Conservation (phyloP, 805 yeast genomes). For the Candida glaebosa region DNA sequence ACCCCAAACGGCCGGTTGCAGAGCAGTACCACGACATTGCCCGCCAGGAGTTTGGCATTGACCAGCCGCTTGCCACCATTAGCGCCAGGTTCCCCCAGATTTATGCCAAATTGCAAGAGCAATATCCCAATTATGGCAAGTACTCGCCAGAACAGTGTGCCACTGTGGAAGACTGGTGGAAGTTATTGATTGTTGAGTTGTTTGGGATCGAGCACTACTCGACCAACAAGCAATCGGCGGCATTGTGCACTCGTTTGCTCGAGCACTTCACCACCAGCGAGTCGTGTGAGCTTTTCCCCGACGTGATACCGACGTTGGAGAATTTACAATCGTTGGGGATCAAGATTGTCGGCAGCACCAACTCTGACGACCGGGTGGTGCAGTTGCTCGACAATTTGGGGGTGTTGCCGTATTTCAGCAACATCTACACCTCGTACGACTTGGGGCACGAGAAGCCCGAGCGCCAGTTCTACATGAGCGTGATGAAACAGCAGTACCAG, state of each 20-base stretch:
- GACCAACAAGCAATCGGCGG: conserved; percentile 19
- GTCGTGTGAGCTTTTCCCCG: conserved; percentile 54
- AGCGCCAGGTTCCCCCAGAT: conserved; percentile 23
- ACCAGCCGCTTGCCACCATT: conserved; percentile 22
- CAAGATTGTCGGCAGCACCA: conserved; percentile 48
- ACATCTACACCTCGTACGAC: conserved; percentile 55
- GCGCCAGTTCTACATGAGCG: conserved; percentile 35
- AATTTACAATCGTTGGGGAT: conserved; percentile 27
- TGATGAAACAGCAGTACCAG: conserved; percentile 2
- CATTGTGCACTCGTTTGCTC: conserved; percentile 45
- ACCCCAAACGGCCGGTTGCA: conserved; percentile 52
- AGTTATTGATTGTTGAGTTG: conserved; percentile 39
- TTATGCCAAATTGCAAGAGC: conserved; percentile 30
- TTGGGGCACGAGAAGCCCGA: conserved; percentile 54
- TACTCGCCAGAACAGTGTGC: conserved; percentile 13
- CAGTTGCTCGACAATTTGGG: conserved; percentile 46
- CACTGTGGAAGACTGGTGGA: conserved; percentile 55
- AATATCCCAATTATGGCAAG: conserved; percentile 66
- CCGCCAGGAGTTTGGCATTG: conserved; percentile 37
- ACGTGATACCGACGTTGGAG: conserved; percentile 46
- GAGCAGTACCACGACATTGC: conserved; percentile 53
- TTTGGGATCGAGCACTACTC: conserved; percentile 32
- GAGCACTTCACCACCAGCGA: conserved; percentile 45
- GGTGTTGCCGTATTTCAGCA: conserved; percentile 37
- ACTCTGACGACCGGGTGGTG: conserved; percentile 58